A percentile compares a stretch with the other conserved stretches of the same genome.
Evolutionary conservation across 1,139 yeast genomes (phyloP).

Genomic region (Suhomyces panamericanus): DNA sequence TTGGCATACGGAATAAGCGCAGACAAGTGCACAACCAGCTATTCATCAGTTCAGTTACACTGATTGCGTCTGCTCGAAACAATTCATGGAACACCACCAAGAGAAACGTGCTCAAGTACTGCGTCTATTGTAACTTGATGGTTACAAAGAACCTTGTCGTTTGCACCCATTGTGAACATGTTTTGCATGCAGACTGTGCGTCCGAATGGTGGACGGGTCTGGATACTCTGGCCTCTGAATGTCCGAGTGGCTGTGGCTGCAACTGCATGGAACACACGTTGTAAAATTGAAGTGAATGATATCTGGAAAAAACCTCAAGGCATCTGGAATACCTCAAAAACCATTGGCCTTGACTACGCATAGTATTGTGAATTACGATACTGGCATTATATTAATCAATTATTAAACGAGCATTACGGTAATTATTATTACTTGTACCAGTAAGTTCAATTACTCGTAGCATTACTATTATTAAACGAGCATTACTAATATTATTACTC

Average conservation of each 20-base stretch:
- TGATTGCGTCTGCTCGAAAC: conserved; percentile 22
- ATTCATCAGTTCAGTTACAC: conserved; percentile 28
- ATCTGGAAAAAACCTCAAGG: too few species aligned
- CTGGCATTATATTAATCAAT: too few species aligned
- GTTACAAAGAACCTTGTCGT: conserved; percentile 63
- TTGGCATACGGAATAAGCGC: conserved; percentile 39
- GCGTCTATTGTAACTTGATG: conserved; percentile 65
- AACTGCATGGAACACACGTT: conserved; percentile 43
- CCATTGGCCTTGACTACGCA: too few species aligned
- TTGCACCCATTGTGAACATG: conserved; percentile 77
- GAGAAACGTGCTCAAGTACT: conserved; percentile 36
- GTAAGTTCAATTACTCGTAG: too few species aligned
- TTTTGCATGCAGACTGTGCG: conserved; percentile 78
- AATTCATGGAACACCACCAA: conserved; percentile 39
- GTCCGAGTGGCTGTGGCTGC: conserved; percentile 94
- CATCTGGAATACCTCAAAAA: too few species aligned
- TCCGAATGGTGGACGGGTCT: conserved; percentile 66
- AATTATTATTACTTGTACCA: too few species aligned
- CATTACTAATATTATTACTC: too few species aligned
- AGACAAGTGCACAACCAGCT: conserved; percentile 21
- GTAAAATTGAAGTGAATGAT: too few species aligned
- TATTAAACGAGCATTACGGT: too few species aligned
- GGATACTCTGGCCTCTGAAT: conserved; percentile 46
- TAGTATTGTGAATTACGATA: too few species aligned
- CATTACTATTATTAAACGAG: too few species aligned